Percentiles rank a stretch among this genome's conserved stretches.
phyloP scores from a whole-genome alignment of 2,329 filamentous ascomycete genomes.

The Clarireedia homoeocarpa region DNA sequence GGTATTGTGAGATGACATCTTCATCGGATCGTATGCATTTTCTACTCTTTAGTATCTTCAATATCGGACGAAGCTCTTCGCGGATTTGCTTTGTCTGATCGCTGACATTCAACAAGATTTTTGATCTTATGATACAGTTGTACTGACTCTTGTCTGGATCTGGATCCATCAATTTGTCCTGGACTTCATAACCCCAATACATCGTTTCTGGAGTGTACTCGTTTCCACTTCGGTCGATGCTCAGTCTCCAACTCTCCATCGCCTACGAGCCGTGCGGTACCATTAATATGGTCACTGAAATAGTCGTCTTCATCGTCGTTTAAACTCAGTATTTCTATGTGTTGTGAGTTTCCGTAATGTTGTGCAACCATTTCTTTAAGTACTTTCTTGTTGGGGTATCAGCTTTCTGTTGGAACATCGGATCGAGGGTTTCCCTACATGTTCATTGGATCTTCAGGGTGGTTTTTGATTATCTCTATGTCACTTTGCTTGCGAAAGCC shows the following conservation, averaged over 20 bases:
- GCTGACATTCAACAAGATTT: conserved; percentile 16
- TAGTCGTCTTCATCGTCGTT: background rate
- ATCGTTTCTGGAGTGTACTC: background rate
- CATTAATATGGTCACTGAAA: background rate
- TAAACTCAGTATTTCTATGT: background rate
- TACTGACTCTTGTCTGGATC: conserved; percentile 7
- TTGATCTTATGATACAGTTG: conserved; percentile 10
- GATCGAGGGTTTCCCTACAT: background rate
- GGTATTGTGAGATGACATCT: conserved; percentile 15
- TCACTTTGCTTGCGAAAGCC: conserved; percentile 8
- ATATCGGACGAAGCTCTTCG: conserved; percentile 1
- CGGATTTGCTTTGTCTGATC: conserved; percentile 10
- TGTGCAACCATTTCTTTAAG: background rate
- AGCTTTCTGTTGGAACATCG: conserved; percentile 15
- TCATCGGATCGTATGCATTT: conserved; percentile 4
- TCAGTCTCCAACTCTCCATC: background rate
- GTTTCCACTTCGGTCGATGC: background rate
- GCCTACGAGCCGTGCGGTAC: too few relatives aligned
- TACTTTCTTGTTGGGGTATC: conserved; percentile 9
- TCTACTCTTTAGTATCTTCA: conserved; percentile 5
- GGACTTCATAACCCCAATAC: conserved; percentile 13
- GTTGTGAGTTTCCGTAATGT: background rate
- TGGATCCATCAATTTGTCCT: conserved; percentile 3
- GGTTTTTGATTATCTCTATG: conserved; percentile 9
- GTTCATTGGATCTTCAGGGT: conserved; percentile 10